Evolutionary conservation across 495 filamentous ascomycete genomes (phyloP), one percentile per base, ranked within the genome.

Genomic region (Hypoxylon intermedium): DNA sequence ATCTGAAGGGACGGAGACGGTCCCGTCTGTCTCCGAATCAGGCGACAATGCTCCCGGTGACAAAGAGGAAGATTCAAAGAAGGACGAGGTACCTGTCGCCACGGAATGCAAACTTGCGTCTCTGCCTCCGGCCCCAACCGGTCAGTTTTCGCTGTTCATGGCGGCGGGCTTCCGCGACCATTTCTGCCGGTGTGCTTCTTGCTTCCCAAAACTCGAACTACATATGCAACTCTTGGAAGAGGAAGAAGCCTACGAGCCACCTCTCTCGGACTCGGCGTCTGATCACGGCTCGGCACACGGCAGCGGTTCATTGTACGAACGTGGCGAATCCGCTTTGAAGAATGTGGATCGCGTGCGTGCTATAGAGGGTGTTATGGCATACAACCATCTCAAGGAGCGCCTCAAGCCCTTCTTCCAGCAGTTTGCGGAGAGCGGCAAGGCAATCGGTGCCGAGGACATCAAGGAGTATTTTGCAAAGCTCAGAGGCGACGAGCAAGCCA

Each of bases 361-460:
- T 3, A 97, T 98, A 59, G 93, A 98, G 72, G 94, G 94, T 15
- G 93, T 95, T 9, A 96, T 97, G 91, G 91, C 90, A 9, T 98
- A 97, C 72, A 97, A 97, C 64, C 86, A 94, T 59, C 82, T 98
- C 16, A 93, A 93, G 62, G 93, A 97, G 42, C 93, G 93, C 67
- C 85, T 98, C 11, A 97, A 92, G 81, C 84, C 84, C 2, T 98
- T 98, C 70, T 82, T 98, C 54, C 83, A 89, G 68, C 90, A 96
- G 47, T 98, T 96, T 74, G 94, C 94, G 2, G 93, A 96, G 71
- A 92, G 86, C 57, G 92, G 92, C 0, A 75, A 88, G 73, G 84
- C 87, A 2, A 92, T 98, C 9, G 86, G 89, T 0, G 93, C 92
- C 4, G 94, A 98, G 72, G 92, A 98, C 77, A 92, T 98, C 69